Base-by-base conservation (phyloP, 2,329 filamentous ascomycete genomes). In the Calonectria ilicicola region DNA sequence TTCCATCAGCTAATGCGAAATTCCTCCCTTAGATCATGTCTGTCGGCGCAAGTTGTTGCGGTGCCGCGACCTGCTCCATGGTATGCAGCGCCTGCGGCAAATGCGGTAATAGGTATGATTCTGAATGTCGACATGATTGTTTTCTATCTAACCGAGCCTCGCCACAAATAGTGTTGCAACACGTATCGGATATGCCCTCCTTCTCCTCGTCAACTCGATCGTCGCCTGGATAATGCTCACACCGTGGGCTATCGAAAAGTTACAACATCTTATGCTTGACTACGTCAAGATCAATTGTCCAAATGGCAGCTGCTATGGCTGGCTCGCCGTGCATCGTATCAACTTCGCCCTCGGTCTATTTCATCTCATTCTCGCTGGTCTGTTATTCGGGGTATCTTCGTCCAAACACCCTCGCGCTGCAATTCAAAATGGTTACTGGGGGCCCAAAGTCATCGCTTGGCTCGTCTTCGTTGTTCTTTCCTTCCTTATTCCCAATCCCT, bases 181-280 rank as follows among this genome's bases (percentile, higher is more conserved):
- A 78, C 95, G 97, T 87, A 97, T 98, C 86, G 96, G 94, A 81
- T 98, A 98, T 83, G 96, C 97, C 76, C 91, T 98, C 81, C 93
- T 99, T 75, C 94, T 99, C 68, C 92, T 99, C 77, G 86, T 98
- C 85, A 99, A 99, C 89, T 98, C 96, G 72, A 98, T 98, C 76
- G 84, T 98, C 65, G 96, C 97, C 42, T 99, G 97, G 97, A 95
- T 99, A 79, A 98, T 98, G 95, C 95, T 99, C 86, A 99, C 97
- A 26, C 95, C 95, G 66, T 99, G 97, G 97, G 97, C 97, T 40
- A 94, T 99, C 82, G 95, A 98, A 81, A 98, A 98, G 83, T 89
- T 99, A 7, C 93, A 98, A 85, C 92, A 97, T 76, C 88, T 98
- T 67, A 97, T 95, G 15, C 90, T 99, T 76, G 95, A 98, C 85